A percentile compares a stretch with the other conserved stretches of the same genome.
Conservation (phyloP, 2,329 filamentous ascomycete species). For the Periconia digitata region DNA sequence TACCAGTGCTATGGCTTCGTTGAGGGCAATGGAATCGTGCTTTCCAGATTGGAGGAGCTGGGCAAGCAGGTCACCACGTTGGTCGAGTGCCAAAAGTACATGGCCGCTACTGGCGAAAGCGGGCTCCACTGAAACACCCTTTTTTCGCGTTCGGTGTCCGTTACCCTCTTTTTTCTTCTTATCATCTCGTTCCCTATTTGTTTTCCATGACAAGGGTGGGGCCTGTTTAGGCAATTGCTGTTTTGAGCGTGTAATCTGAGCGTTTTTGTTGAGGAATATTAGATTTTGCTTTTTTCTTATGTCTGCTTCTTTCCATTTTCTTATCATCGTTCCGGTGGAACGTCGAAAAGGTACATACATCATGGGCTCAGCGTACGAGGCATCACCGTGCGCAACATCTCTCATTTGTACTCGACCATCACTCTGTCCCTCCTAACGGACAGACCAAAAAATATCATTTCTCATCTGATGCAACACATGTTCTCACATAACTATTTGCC, state of each 20-base stretch:
- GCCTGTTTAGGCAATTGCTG: background rate
- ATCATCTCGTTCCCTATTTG: background rate
- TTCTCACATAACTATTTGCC: no score
- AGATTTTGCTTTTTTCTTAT: background rate
- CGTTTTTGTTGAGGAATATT: background rate
- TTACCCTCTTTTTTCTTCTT: no score
- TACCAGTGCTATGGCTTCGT: constrained; percentile 86
- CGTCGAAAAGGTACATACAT: no score
- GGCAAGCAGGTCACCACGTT: constrained; percentile 70
- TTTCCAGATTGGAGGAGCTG: constrained; percentile 75
- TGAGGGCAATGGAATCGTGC: constrained; percentile 78
- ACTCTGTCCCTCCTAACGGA: no score
- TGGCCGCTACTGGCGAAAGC: constrained; percentile 43
- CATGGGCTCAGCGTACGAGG: no score
- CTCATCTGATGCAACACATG: no score
- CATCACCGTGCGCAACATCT: no score
- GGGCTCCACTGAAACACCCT: constrained; percentile 28
- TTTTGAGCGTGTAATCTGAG: background rate
- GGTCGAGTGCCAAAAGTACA: constrained; percentile 41
- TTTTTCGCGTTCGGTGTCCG: no score
- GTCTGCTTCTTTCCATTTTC: background rate
- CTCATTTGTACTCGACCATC: no score
- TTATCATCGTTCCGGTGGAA: background rate
- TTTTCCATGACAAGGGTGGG: background rate
- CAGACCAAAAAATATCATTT: no score